Base-by-base conservation (phyloP, 1,284 basidiomycete genomes). In the Malassezia furfur region DNA sequence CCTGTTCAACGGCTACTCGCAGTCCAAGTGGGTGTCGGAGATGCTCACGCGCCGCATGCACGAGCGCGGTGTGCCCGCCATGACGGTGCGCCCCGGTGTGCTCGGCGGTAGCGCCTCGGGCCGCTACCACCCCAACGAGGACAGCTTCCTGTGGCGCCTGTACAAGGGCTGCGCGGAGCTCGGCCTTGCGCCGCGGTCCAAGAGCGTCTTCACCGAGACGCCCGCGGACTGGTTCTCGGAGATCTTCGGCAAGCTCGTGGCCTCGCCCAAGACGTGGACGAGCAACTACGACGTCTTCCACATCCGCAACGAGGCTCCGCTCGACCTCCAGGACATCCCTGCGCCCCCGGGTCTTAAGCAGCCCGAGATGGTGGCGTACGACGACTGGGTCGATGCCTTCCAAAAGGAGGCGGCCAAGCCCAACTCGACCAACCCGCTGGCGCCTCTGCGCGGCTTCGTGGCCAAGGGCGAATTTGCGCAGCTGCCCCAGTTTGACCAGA, bases 21-120 rank as follows among this genome's bases (percentile, higher is more conserved):
- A 76, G 63, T 75, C 70, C 44, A 76, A 75, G 57, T 76, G 74
- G 74, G 74, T 76, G 9, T 68, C 74, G 25, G 74, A 76, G 50
- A 67, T 67, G 62, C 65, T 76, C 11, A 70, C 69, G 28, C 48
- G 63, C 19, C 67, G 75, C 34, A 66, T 72, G 15, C 54, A 59
- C 17, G 57, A 57, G 32, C 65, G 74, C 14, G 74, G 74, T 4
- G 52, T 76, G 36, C 66, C 69, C 10, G 72, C 68, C 52, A 68
- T 70, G 45, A 70, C 72, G 25, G 60, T 71, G 30, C 70, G 74
- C 5, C 66, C 70, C n/a, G 74, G 74, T 28, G 74, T 70, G 19
- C 62, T 76, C 39, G 68, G 69, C 47, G 74, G 74, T 49, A 65
- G 66, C 52, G 72, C 66, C 19, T 43, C 61, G 55, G 47, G 44